These are phyloP conservation scores for Austropuccinia psidii DNA, from an alignment of 1,284 basidiomycete genomes.

Conservation along the genomic window DNA sequence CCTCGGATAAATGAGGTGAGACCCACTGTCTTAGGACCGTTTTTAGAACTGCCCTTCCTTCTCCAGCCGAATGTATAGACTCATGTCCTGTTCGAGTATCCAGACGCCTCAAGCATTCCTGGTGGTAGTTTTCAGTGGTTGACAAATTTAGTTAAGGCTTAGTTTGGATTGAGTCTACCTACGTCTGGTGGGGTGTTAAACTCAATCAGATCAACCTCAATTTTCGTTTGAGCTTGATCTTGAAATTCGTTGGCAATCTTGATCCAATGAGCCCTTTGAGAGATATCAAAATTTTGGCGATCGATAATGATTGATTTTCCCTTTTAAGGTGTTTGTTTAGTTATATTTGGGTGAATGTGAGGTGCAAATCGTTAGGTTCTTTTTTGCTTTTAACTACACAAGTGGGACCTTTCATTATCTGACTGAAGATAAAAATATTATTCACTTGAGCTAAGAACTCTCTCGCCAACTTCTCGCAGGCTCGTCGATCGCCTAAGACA, in stretches of 20 bases:
- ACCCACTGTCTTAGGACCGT: not conserved
- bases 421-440: not conserved
- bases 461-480: not conserved
- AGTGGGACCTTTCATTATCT: not conserved
- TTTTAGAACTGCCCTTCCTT: not conserved
- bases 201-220: conserved; percentile 7
- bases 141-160: not conserved
- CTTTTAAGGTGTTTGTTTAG: not conserved
- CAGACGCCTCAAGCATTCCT: conserved; percentile 3
- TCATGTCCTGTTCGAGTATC: not conserved
- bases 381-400: too few species aligned
- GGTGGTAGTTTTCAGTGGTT: too few species aligned
- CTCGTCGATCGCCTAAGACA: conserved; percentile 2
- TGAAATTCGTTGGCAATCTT: not conserved
- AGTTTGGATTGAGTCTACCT: not conserved
- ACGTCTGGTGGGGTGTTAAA: not conserved
- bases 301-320: conserved; percentile 24
- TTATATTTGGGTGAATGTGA: too few species aligned
- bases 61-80: not conserved
- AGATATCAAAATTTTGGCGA: conserved; percentile 3
- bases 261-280: not conserved
- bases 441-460: not conserved
- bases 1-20: not conserved
- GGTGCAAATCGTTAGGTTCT: too few species aligned
- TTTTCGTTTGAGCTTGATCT: not conserved